Percentiles rank a stretch among this genome's conserved stretches.
phyloP scores from a whole-genome alignment of 75 land plant species.

The Pinus albicaulis region DNA sequence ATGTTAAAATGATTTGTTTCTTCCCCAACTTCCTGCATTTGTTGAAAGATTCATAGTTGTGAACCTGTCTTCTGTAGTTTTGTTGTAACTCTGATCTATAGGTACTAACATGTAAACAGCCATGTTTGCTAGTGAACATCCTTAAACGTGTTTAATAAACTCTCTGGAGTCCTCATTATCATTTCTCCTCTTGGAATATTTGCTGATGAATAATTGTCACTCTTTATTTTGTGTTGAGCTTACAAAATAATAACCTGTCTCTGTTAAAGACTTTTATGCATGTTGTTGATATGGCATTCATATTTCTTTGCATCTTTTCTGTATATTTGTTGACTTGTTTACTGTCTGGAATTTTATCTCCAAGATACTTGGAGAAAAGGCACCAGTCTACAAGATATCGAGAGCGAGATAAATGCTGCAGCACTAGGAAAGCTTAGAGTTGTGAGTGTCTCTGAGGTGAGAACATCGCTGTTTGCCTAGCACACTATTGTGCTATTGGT shows the following conservation, averaged over 20 bases:
- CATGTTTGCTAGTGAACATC: neutral
- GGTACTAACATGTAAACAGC: neutral
- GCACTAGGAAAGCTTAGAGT: conserved; percentile 52
- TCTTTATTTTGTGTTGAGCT: neutral
- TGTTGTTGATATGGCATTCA: neutral
- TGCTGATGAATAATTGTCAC: neutral
- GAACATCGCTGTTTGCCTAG: neutral
- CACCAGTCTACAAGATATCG: conserved; percentile 39
- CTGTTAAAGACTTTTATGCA: neutral
- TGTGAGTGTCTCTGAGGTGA: conserved; percentile 50
- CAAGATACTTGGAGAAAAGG: conserved; percentile 77
- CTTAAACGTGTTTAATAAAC: neutral
- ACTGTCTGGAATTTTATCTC: neutral
- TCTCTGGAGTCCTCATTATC: neutral
- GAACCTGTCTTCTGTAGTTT: neutral
- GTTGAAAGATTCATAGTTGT: neutral
- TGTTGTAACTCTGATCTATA: neutral
- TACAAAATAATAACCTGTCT: neutral
- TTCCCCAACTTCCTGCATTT: neutral
- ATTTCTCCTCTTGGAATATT: neutral
- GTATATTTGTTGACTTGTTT: neutral
- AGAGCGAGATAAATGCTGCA: conserved; percentile 39
- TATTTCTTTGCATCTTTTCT: neutral
- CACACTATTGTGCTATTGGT: neutral
- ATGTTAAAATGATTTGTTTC: neutral